Conservation (phyloP, 2,329 filamentous ascomycete genomes). For the Zasmidium citrigriseum region DNA sequence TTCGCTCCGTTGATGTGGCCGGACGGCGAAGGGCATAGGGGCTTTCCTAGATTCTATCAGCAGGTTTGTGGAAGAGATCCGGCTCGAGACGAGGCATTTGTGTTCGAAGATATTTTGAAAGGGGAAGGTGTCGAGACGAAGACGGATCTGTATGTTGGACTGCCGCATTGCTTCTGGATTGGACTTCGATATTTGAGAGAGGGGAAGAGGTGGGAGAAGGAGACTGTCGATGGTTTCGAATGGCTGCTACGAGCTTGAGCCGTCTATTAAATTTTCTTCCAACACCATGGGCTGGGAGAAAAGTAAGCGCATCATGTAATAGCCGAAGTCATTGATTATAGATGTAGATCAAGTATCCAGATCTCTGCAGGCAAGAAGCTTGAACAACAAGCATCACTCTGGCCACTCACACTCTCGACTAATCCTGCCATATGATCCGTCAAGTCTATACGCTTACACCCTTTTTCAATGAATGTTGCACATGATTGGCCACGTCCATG, state of each 20-base stretch:
- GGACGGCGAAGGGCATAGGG: constrained; percentile 25
- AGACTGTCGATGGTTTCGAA: constrained; percentile 33
- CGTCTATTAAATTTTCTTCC: no score
- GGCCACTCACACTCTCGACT: no score
- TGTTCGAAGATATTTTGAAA: constrained; percentile 51
- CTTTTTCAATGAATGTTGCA: no score
- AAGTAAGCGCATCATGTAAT: no score
- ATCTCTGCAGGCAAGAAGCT: no score
- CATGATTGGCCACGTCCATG: neutral
- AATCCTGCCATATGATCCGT: neutral
- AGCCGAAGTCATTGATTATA: no score
- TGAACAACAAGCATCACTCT: no score
- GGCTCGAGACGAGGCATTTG: constrained; percentile 52
- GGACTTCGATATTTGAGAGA: constrained; percentile 31
- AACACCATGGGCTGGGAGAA: no score
- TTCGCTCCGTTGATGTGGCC: constrained; percentile 17
- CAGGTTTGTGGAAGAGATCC: constrained; percentile 54
- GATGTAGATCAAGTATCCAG: no score
- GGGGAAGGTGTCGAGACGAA: constrained; percentile 46
- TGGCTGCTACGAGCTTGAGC: constrained; percentile 29
- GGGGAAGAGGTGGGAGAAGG: constrained; percentile 27
- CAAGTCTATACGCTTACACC: neutral
- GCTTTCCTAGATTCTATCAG: constrained; percentile 50
- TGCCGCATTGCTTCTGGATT: constrained; percentile 44
- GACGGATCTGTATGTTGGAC: constrained; percentile 45